A percentile compares a stretch with the other conserved stretches of the same genome.
Conservation (phyloP, 2,329 filamentous ascomycete genomes). For the Colletotrichum sp. region DNA sequence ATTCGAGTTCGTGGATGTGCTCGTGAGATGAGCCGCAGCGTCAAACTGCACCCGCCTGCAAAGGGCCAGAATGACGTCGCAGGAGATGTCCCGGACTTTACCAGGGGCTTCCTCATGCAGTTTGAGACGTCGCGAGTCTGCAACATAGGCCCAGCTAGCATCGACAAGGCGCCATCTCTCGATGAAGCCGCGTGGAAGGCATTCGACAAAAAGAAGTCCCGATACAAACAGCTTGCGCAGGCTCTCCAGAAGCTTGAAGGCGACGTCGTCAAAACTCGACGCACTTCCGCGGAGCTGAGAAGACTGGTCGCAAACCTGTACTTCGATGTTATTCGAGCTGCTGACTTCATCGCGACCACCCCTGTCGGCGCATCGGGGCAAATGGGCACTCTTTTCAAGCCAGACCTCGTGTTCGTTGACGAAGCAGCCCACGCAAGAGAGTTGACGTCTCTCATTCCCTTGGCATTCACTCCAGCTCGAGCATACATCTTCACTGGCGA, state of each 20-base stretch:
- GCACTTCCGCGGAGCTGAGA: slow-evolving; percentile 26
- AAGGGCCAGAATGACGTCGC: slow-evolving; percentile 23
- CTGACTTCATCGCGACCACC: not conserved
- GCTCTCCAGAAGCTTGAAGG: slow-evolving; percentile 36
- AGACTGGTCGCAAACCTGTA: slow-evolving; percentile 40
- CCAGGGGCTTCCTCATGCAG: slow-evolving; percentile 11
- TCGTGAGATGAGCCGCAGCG: slow-evolving; percentile 12
- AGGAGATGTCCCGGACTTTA: not conserved
- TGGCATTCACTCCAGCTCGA: slow-evolving; percentile 46
- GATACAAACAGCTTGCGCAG: slow-evolving; percentile 38
- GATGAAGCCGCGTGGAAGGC: slow-evolving; percentile 49
- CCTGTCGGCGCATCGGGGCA: not conserved
- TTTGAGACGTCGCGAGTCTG: not conserved
- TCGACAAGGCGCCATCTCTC: slow-evolving; percentile 34
- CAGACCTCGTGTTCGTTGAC: slow-evolving; percentile 86
- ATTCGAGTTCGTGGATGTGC: slow-evolving; percentile 17
- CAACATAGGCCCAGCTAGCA: not conserved
- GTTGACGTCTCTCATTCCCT: slow-evolving; percentile 47
- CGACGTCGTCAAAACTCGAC: slow-evolving; percentile 20
- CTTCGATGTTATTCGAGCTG: slow-evolving; percentile 29
- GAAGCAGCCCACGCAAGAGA: slow-evolving; percentile 61
- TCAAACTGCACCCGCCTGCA: not conserved
- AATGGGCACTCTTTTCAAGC: slow-evolving; percentile 61
- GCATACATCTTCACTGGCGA: slow-evolving; percentile 53
- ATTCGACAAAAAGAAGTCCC: slow-evolving; percentile 35